Evolutionary conservation across 805 yeast genomes (phyloP).

Genomic region (Lipomyces spencermartinsiae): DNA sequence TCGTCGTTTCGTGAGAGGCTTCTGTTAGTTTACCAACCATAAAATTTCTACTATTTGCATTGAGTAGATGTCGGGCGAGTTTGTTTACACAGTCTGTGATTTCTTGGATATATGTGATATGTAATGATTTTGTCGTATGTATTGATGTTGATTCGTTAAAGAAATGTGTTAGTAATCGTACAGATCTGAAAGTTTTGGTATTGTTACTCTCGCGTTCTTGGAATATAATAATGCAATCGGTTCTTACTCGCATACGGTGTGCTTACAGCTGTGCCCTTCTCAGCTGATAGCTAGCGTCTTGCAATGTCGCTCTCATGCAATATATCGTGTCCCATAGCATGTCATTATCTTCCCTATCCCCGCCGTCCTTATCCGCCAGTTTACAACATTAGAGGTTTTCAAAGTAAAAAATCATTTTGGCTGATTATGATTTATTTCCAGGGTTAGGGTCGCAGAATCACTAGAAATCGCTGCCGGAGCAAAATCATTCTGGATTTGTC

Average conservation of each 20-base stretch:
- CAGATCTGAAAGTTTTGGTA: too few species aligned
- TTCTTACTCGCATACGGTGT: not conserved
- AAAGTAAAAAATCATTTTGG: too few species aligned
- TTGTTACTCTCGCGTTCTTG: not conserved
- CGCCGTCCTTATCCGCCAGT: too few species aligned
- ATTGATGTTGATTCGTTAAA: not conserved
- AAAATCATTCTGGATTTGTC: too few species aligned
- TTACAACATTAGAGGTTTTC: too few species aligned
- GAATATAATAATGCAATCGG: not conserved
- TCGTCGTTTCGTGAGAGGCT: slow-evolving; percentile 8
- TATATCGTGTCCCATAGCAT: too few species aligned
- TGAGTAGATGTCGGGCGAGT: not conserved
- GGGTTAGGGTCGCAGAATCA: too few species aligned
- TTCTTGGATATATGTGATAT: not conserved
- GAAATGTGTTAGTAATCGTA: not conserved
- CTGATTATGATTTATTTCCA: too few species aligned
- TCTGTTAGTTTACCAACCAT: not conserved
- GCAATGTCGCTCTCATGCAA: too few species aligned
- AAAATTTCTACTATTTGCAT: not conserved
- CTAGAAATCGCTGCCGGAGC: too few species aligned
- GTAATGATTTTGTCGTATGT: not conserved
- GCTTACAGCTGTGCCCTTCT: not conserved
- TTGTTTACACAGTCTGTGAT: not conserved
- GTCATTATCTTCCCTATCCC: too few species aligned
- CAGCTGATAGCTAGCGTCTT: too few species aligned